Base-by-base conservation (phyloP, 331 rosid genomes). In the Malus hybrid region DNA sequence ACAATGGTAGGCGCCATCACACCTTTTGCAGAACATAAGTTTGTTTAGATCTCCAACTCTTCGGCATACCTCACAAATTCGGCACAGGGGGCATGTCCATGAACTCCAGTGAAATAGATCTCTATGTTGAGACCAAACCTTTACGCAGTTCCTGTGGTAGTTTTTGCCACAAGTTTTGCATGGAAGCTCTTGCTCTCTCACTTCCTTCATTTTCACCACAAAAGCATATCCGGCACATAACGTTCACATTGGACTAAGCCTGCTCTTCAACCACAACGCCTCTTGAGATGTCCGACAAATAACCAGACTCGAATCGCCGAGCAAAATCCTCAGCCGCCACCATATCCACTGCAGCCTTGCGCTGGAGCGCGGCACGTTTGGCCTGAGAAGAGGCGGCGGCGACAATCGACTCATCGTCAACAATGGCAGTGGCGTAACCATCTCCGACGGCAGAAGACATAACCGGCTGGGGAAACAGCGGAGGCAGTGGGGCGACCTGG, bases 91-190 rank as follows among this genome's bases (percentile, higher is more conserved):
- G 52, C 99, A 95, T 18, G 95, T 88, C 99, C 99, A 95, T 28
- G 99, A 92, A 83, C 97, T 95, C 99, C 99, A 95, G 78, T 95
- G 97, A 83, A 95, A 95, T 46, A 92, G 82, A 84, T 95, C 99
- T 85, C 99, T 90, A 76, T 95, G 81, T 74, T 90, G 96, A 83
- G 93, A 88, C 99, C 99, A 95, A 72, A 80, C 85, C 85, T 88
- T 95, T 89, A 95, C 80, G 84, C 99, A 95, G 86, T 83, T 89
- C 86, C 96, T 87, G 75, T 95, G 99, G 83, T 95, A 95, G 76
- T 92, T 95, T 84, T 95, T 95, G 78, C 92, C 78, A 79, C 99
- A 95, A 61, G 87, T 92, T 86, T 95, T 95, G 82, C 99, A 95
- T 2, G 99, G 89, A 78, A 95, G 91, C 99, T 33, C 85, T 89